Conservation (phyloP, 2,329 filamentous ascomycete genomes). For the Fusarium sp. region DNA sequence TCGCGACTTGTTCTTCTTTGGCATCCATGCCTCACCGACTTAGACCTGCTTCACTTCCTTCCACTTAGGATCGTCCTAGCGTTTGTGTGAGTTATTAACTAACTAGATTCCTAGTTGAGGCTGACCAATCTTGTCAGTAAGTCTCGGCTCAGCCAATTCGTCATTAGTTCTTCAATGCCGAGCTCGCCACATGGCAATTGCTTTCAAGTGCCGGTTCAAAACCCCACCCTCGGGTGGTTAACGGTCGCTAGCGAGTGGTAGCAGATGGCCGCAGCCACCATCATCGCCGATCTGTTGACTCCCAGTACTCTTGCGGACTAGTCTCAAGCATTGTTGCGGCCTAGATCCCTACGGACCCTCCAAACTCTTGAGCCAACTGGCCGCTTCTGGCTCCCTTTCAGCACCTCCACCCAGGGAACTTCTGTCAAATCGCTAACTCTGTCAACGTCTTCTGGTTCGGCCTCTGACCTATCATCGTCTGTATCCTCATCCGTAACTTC, state of each 20-base stretch:
- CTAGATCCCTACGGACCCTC: slow-evolving; percentile 71
- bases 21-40: neutral
- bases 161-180: slow-evolving; percentile 11
- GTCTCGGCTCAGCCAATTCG: neutral
- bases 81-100: neutral
- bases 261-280: neutral
- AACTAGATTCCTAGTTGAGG: neutral
- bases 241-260: slow-evolving; percentile 11
- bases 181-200: slow-evolving; percentile 22
- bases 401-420: slow-evolving; percentile 68
- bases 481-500: slow-evolving; percentile 49
- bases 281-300: slow-evolving; percentile 5
- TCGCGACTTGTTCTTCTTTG: neutral
- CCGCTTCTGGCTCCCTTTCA: slow-evolving; percentile 64
- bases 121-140: neutral
- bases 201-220: slow-evolving; percentile 10
- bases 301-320: slow-evolving; percentile 7
- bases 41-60: neutral
- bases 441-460: slow-evolving; percentile 40
- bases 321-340: slow-evolving; percentile 49
- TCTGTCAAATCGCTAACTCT: slow-evolving; percentile 40
- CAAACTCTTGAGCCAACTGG: slow-evolving; percentile 68
- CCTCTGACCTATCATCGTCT: slow-evolving; percentile 46
- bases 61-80: neutral
- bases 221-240: slow-evolving; percentile 9